phyloP scores from a whole-genome alignment of 1,284 basidiomycete genomes.

The Agaricales sp. region DNA sequence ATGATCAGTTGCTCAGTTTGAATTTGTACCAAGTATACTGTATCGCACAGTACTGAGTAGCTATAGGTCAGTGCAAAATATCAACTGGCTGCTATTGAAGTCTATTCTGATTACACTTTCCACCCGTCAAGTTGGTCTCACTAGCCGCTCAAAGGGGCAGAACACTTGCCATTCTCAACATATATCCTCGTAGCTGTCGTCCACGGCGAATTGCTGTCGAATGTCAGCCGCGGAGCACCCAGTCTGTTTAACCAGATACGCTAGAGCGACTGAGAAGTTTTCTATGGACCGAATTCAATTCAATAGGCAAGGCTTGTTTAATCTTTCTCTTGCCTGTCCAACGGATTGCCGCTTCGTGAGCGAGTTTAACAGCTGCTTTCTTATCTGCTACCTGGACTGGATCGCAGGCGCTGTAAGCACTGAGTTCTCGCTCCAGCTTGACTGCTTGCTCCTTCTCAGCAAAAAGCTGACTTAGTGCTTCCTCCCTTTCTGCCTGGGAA shows the following conservation, averaged over 20 bases:
- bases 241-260: slow-evolving; percentile 54
- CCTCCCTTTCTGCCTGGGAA: slow-evolving; percentile 43
- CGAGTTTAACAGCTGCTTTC: slow-evolving; percentile 56
- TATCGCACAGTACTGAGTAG: too few relatives aligned
- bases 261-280: slow-evolving; percentile 51
- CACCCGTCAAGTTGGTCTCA: too few relatives aligned
- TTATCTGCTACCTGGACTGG: slow-evolving; percentile 72
- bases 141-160: too few relatives aligned
- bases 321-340: slow-evolving; percentile 95
- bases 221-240: slow-evolving; percentile 48
- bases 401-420: slow-evolving; percentile 73
- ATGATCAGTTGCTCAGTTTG: slow-evolving; percentile 3
- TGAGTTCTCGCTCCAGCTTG: slow-evolving; percentile 58
- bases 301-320: slow-evolving; percentile 6
- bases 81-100: too few relatives aligned
- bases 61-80: too few relatives aligned
- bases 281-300: slow-evolving; percentile 24
- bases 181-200: slow-evolving; percentile 68
- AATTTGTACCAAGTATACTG: too few relatives aligned
- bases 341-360: slow-evolving; percentile 69
- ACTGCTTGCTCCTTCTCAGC: slow-evolving; percentile 42
- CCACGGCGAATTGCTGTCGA: slow-evolving; percentile 51
- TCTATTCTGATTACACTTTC: too few relatives aligned
- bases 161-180: too few relatives aligned
- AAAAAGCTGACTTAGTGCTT: slow-evolving; percentile 37